Evolutionary conservation across 2,329 filamentous ascomycete genomes (phyloP), one percentile per base, ranked within the genome.

Genomic region (Neocatenulostroma microsporum): DNA sequence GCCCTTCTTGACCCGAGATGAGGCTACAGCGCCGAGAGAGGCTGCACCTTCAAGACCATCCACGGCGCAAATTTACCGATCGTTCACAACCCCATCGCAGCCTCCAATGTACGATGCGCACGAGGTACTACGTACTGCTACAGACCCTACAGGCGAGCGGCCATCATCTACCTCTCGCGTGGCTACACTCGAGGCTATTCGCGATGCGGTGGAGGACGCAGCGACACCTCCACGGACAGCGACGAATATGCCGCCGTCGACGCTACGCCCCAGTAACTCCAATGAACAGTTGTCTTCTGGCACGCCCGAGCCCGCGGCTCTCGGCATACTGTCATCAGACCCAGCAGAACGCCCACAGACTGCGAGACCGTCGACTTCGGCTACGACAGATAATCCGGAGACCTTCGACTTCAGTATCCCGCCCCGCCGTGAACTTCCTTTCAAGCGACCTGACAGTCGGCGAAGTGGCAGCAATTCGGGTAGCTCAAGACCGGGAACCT

Each of bases 361-460:
- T 15, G 31, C 13, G 8, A 24, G 34, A 4, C 34, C 35, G 6
- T 35, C 41, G 3, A 36, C 35, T 3, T 21, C 48, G 34, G 20
- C 39, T 23, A 34, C 45, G 25, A 21, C 36, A 34, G n/a, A 21
- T 34, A 12, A 50, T 19, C 34, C 39, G 21, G 30, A 42, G 12
- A 12, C 24, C 17, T 23, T 44, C 9, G 44, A 51, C 17, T 38
- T 46, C 30, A 44, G 44, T 12, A 36, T 51, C 9, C 47, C 43
- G 18, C 47, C 46, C 21, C 30, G 38, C 21, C 48, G 62, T 31
- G 61, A 64, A 41, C 53, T 64, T 13, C 62, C 62, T 3, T 67
- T 67, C 42, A 47, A 53, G 24, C 54, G 58, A 6, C 46, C 54
- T n/a, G 56, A 55, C 39, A 49, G 24, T 55, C 54, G 32, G 45